Conservation (phyloP, 805 yeast species). For the Candida nitratophila region DNA sequence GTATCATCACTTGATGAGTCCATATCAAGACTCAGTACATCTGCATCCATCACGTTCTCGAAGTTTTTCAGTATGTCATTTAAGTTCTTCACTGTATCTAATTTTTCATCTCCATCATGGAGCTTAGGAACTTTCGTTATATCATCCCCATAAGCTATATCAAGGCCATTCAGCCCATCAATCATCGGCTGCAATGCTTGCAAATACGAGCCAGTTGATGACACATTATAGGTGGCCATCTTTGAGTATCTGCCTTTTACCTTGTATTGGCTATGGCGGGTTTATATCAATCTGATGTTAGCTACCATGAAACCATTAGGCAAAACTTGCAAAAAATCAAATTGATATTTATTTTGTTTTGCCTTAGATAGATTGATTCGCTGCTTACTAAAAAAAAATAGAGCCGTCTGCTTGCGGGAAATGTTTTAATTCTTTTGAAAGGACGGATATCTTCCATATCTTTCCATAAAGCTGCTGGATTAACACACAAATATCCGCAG, state of each 20-base stretch:
- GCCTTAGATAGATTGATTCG: too few species aligned
- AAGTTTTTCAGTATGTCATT: conserved; percentile 22
- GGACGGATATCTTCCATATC: too few species aligned
- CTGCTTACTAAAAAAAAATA: too few species aligned
- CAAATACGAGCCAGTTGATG: conserved; percentile 71
- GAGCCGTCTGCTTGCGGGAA: too few species aligned
- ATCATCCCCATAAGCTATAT: conserved; percentile 17
- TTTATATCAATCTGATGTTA: too few species aligned
- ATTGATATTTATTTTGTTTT: too few species aligned
- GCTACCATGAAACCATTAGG: too few species aligned
- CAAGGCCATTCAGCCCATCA: conserved; percentile 33
- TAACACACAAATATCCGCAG: too few species aligned
- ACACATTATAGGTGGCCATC: conserved; percentile 48
- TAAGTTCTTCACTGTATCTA: conserved; percentile 18
- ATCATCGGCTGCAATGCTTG: conserved; percentile 70
- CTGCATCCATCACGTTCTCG: conserved; percentile 24
- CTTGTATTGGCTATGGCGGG: background rate
- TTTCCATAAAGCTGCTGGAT: too few species aligned
- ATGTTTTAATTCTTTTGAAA: too few species aligned
- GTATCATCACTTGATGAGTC: conserved; percentile 6
- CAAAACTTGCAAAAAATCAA: too few species aligned
- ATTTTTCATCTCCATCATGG: conserved; percentile 23
- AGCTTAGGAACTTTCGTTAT: conserved; percentile 21
- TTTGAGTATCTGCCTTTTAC: background rate
- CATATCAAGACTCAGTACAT: conserved; percentile 6